Evolutionary conservation across 2,329 filamentous ascomycete species (phyloP), one percentile per base, ranked within the genome.

Genomic region (Plectosphaerella cucumerina): DNA sequence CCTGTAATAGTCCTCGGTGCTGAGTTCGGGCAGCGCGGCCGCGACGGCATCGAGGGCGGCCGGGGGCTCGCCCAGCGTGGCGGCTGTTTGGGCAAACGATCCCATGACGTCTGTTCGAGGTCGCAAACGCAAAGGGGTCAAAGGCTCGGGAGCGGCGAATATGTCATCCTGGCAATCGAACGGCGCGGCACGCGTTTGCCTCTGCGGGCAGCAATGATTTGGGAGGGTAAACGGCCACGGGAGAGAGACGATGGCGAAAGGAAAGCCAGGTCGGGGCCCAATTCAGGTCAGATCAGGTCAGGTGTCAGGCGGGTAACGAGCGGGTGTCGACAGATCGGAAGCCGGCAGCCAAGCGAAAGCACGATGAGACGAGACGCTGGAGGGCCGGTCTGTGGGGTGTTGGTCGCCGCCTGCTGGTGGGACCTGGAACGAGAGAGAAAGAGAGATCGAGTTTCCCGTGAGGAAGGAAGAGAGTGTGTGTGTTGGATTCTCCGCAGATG

Each of bases 1-100:
- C 49, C 60, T 57, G 47, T 65, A 56, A 53, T 74, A 77, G 26
- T 65, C 65, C 49, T 58, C 59, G 42, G 75, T 70, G 59, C 61
- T 62, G 43, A 75, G 64, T 53, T 76, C 72, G 50, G 70, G 59
- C 8, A 43, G 44, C 12, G 47, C 23, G 20, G 15, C 31, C 14
- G 34, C 33, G 39, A 47, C 45, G 45, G 51, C 47, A 31, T 55
- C 53, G 23, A 48, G 35, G 35, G 52, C 23, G 20, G n/a, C 31
- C 17, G 34, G 22, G 39, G 47, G 45, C 48, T 51, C 47, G 37
- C 54, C 53, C 20, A 48, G 26, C 20, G 49, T 49, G 39, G 53
- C 44, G 53, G 48, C 45, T 37, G 44, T 48, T 26, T 54, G 53
- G 49, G 39, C 39, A 20, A 42, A 18, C 39, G 18, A 42, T 18